Percentiles rank a stretch among this genome's conserved stretches.
These are phyloP conservation scores for Exophiala xenobiotica DNA, from an alignment of 2,329 filamentous ascomycete genomes.

Conservation along the genomic window DNA sequence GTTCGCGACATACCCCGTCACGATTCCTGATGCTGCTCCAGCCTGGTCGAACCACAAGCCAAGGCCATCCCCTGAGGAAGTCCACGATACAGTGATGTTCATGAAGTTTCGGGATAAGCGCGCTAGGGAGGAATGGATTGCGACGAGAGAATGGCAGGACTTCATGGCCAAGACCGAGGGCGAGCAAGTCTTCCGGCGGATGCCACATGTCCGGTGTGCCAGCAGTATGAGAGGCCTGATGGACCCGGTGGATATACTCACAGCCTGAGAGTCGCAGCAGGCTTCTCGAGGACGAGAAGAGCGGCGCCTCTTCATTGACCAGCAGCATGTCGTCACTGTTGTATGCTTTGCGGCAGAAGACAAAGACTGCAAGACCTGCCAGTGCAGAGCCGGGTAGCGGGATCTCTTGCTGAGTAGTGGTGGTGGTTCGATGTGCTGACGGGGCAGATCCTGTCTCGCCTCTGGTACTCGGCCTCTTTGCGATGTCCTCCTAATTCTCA, in stretches of 20 bases:
- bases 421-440: too few relatives aligned
- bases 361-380: too few relatives aligned
- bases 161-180: conserved; percentile 33
- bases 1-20: conserved; percentile 32
- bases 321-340: too few relatives aligned
- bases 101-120: conserved; percentile 32
- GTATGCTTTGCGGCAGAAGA: too few relatives aligned
- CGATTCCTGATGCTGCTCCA: conserved; percentile 28
- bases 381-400: too few relatives aligned
- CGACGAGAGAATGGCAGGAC: conserved; percentile 31
- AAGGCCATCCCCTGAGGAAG: conserved; percentile 24
- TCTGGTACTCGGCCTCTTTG: too few relatives aligned
- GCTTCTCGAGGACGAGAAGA: too few relatives aligned
- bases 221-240: conserved; percentile 32
- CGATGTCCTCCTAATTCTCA: too few relatives aligned
- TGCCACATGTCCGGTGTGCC: conserved; percentile 35
- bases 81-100: conserved; percentile 33
- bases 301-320: too few relatives aligned
- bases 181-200: conserved; percentile 30
- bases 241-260: conserved; percentile 32
- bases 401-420: too few relatives aligned
- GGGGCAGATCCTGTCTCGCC: too few relatives aligned
- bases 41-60: conserved; percentile 7
- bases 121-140: conserved; percentile 31
- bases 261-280: conserved; percentile 18